Evolutionary conservation across 164 flowering plant species (phyloP), one percentile per base, ranked within the genome.

Genomic region (Hamamelis virginiana): DNA sequence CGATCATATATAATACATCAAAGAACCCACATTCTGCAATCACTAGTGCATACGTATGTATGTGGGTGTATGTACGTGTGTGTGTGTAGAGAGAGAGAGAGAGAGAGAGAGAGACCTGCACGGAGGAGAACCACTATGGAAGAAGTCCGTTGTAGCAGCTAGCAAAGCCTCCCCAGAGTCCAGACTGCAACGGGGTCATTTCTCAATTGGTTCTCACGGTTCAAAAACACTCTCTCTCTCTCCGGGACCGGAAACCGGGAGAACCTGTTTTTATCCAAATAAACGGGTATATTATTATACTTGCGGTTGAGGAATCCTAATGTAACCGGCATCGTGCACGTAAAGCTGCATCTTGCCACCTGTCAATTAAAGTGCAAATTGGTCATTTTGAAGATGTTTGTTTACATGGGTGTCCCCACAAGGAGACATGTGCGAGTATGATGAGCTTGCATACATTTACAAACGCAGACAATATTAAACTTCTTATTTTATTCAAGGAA

Each of bases 211-310:
- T 64, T 56, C 46, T 21, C 44, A 51, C 27, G 43, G 52, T 72
- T 66, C 72, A 62, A 59, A 69, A 53, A 25, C 45, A 53, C 12
- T 38, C 25, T 43, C 16, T 72, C 51, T 16, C 0, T 16, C 33
- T 52, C 4, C n/a, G n/a, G n/a, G n/a, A 68, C 72, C 59, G 68
- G 76, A 4, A 26, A 73, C 72, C 64, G 68, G 68, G 15, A 27
- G 27, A 68, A 45, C 71, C 71, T 4, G 71, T 52, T 38, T 55
- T 10, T 51, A 46, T 15, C 16, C 15, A 46, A 46, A 33, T 33
- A 33, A 33, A n/a, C n/a, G n/a, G n/a, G n/a, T n/a, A n/a, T n/a
- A n/a, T n/a, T n/a, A n/a, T n/a, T n/a, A n/a, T n/a, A n/a, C n/a
- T n/a, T n/a, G n/a, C n/a, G n/a, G n/a, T n/a, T n/a, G n/a, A n/a